These are phyloP conservation scores for Salix caprea DNA, from an alignment of 345 rosid species.

Conservation along the genomic window DNA sequence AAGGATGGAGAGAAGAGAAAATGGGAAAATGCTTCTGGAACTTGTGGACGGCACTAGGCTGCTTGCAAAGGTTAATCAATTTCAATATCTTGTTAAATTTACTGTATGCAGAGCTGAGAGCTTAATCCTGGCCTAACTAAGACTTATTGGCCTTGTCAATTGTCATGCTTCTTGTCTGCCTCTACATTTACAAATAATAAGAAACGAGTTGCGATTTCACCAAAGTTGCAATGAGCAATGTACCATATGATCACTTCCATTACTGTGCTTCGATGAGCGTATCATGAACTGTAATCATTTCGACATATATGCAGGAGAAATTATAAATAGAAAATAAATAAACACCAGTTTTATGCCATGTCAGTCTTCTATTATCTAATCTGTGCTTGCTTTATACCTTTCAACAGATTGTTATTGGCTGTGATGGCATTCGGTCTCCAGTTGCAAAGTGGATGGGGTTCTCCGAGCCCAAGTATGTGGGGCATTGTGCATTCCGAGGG, in stretches of 20 bases:
- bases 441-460: conserved; percentile 90
- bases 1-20: conserved; percentile 39
- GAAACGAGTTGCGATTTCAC: no score
- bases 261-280: no score
- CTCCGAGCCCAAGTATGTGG: conserved; percentile 71
- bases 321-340: no score
- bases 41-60: conserved; percentile 56
- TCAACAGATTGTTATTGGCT: conserved; percentile 78
- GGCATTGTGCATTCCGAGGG: conserved; percentile 76
- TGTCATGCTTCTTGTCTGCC: no score
- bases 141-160: no score
- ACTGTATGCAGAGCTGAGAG: not conserved
- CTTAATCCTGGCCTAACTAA: no score
- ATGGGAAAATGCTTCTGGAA: conserved; percentile 52
- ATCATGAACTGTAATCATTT: no score
- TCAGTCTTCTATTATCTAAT: not conserved
- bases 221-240: no score
- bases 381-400: not conserved
- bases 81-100: not conserved
- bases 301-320: no score
- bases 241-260: no score
- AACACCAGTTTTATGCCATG: no score
- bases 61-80: conserved; percentile 50
- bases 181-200: no score
- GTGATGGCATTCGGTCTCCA: conserved; percentile 76